Percentiles rank a stretch among this genome's conserved stretches.
Evolutionary conservation across 2,329 filamentous ascomycete species (phyloP).

Genomic region (Grosmannia serpens): DNA sequence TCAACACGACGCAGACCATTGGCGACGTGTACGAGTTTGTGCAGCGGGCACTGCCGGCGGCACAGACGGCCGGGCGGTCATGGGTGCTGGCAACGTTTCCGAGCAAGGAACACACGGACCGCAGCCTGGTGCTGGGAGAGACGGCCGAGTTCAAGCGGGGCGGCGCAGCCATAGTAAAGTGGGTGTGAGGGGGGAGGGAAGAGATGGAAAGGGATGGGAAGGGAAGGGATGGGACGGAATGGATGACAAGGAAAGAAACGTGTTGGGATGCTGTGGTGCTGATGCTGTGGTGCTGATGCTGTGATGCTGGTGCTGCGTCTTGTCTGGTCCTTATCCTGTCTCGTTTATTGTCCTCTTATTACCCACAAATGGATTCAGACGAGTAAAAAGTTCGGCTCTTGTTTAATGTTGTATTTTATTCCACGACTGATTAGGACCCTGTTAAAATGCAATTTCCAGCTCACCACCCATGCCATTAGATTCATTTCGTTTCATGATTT

Average conservation of each 20-base stretch:
- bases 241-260: too few relatives aligned
- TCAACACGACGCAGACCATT: constrained; percentile 70
- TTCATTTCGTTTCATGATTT: neutral
- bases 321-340: too few relatives aligned
- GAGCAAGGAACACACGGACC: constrained; percentile 67
- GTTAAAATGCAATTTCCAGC: neutral
- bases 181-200: constrained; percentile 20
- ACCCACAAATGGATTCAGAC: too few relatives aligned
- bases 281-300: too few relatives aligned
- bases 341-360: too few relatives aligned
- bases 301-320: too few relatives aligned
- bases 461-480: neutral
- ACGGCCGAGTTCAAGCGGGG: constrained; percentile 55
- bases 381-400: neutral
- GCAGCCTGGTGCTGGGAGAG: constrained; percentile 44
- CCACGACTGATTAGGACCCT: neutral
- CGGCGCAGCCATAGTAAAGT: constrained; percentile 54
- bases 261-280: too few relatives aligned
- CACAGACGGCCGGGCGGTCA: constrained; percentile 36
- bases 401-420: neutral
- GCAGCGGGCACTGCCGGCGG: constrained; percentile 47
- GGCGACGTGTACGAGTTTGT: constrained; percentile 70
- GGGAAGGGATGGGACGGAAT: too few relatives aligned
- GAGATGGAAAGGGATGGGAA: too few relatives aligned
- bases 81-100: constrained; percentile 79